Base-by-base conservation (phyloP, 1,139 yeast species). In the Pichia norvegensis region DNA sequence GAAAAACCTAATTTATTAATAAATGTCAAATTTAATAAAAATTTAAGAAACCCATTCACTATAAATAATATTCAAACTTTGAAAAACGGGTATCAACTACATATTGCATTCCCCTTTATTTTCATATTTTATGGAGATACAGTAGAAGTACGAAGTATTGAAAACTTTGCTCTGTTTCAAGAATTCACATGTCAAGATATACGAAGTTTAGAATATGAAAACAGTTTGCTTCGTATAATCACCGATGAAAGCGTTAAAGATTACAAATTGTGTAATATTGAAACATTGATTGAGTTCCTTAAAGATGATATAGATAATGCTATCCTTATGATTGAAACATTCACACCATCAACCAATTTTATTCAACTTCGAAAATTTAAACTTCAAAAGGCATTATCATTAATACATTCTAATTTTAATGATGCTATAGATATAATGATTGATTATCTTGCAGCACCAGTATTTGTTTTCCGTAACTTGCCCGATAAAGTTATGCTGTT, bases 381-480 rank as follows among this genome's bases (percentile, higher is more conserved):
- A 50, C 64, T 74, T 29, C 51, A 62, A 29, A 63, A 66, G 33
- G 82, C 75, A 0, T 55, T 61, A 4, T 54, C 57, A 4, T 52
- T 72, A 19, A 66, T 76, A 49, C 46, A 57, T 9, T 38, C 23
- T 8, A 53, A 66, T 6, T 68, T 63, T 45, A 63, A 60, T 13
- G 56, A 60, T n/a, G 70, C 81, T 0, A 63, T 78, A 54, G 56
- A 65, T 20, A 55, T 72, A 19, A 78, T 80, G 47, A 69, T 73
- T 3, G 73, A 72, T 33, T 76, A 70, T 44, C 67, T 80, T 55
- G 83, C 85, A 0, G 73, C 81, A 1, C 86, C 86, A 0, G 66
- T 70, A 25, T 56, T 64, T 5, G 77, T 81, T 0, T 63, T 79
- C 3, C 50, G 59, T 2, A 61, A 75, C 22, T 69, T 71, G 45